A percentile compares a stretch with the other conserved stretches of the same genome.
Evolutionary conservation across 441 rosid species (phyloP).

Genomic region (Mallotus japonicus): DNA sequence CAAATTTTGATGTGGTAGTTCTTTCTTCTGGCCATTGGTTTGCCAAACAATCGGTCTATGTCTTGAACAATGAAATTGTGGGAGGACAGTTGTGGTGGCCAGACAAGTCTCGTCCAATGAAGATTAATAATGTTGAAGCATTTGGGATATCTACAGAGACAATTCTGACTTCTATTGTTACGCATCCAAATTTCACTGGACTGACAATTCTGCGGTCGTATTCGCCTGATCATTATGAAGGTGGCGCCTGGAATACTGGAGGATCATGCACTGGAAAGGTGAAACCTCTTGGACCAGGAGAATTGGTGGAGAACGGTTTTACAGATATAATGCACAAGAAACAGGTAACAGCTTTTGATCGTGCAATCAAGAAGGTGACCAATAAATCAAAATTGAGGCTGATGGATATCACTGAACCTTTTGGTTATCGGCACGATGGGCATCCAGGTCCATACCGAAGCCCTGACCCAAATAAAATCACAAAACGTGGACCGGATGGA

Average conservation of each 20-base stretch:
- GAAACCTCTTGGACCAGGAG: slow-evolving; percentile 54
- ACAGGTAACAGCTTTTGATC: slow-evolving; percentile 63
- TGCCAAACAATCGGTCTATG: slow-evolving; percentile 85
- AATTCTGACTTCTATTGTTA: slow-evolving; percentile 52
- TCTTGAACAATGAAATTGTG: slow-evolving; percentile 71
- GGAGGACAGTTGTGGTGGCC: slow-evolving; percentile 98
- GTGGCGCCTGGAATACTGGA: slow-evolving; percentile 96
- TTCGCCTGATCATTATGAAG: slow-evolving; percentile 96
- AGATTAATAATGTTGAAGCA: slow-evolving; percentile 77
- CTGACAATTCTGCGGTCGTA: slow-evolving; percentile 70
- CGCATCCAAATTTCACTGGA: slow-evolving; percentile 77
- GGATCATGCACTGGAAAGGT: slow-evolving; percentile 93
- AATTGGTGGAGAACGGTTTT: slow-evolving; percentile 75
- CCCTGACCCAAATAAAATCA: slow-evolving; percentile 75
- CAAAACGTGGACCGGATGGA: slow-evolving; percentile 77
- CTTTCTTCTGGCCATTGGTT: slow-evolving; percentile 98
- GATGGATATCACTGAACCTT: slow-evolving; percentile 82
- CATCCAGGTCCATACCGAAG: slow-evolving; percentile 94
- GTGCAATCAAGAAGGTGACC: slow-evolving; percentile 39
- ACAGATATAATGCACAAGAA: slow-evolving; percentile 75
- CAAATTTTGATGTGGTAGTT: slow-evolving; percentile 67
- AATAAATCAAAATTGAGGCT: slow-evolving; percentile 55
- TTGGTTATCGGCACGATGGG: slow-evolving; percentile 91
- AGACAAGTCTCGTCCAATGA: slow-evolving; percentile 59
- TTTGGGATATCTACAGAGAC: slow-evolving; percentile 87